phyloP scores from a whole-genome alignment of 2,329 filamentous ascomycete genomes.

The Purpureocillium takamizusanense region DNA sequence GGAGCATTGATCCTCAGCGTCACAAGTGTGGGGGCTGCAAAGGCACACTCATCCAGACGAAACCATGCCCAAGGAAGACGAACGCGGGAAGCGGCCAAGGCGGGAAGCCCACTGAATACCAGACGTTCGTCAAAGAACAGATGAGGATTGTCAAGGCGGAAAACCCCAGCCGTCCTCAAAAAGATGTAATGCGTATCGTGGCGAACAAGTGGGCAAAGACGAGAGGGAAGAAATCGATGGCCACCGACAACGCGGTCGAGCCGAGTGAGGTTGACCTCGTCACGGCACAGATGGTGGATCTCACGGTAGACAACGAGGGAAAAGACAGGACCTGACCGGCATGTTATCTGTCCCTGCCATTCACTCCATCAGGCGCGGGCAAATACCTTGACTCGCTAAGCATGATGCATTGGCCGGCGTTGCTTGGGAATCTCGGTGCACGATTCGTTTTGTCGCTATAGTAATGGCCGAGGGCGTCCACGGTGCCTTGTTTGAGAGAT shows the following conservation, averaged over 20 bases:
- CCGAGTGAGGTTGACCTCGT: conserved; percentile 4
- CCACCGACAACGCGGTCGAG: conserved; percentile 9
- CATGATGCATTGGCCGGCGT: too few relatives aligned
- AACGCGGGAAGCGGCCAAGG: conserved; percentile 7
- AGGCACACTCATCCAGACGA: conserved; percentile 62
- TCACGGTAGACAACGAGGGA: conserved; percentile 2
- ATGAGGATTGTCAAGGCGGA: conserved; percentile 51
- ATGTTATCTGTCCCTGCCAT: too few relatives aligned
- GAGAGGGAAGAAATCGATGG: conserved; percentile 33
- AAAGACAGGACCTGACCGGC: neutral
- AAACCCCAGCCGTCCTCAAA: conserved; percentile 50
- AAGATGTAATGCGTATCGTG: conserved; percentile 60
- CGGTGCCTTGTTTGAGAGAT: too few relatives aligned
- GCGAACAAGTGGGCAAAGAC: conserved; percentile 50
- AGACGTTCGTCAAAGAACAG: conserved; percentile 54
- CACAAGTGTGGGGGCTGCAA: conserved; percentile 75
- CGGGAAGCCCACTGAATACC: conserved; percentile 32
- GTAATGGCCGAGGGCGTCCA: too few relatives aligned
- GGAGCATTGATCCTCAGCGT: conserved; percentile 65
- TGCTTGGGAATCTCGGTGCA: too few relatives aligned
- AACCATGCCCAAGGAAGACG: conserved; percentile 50
- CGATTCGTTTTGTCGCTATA: too few relatives aligned
- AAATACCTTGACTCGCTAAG: too few relatives aligned
- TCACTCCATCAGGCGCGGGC: too few relatives aligned
- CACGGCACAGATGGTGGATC: neutral